phyloP scores from a whole-genome alignment of 192 early-diverging fungal species.

The Chytriomyces hyalinus region DNA sequence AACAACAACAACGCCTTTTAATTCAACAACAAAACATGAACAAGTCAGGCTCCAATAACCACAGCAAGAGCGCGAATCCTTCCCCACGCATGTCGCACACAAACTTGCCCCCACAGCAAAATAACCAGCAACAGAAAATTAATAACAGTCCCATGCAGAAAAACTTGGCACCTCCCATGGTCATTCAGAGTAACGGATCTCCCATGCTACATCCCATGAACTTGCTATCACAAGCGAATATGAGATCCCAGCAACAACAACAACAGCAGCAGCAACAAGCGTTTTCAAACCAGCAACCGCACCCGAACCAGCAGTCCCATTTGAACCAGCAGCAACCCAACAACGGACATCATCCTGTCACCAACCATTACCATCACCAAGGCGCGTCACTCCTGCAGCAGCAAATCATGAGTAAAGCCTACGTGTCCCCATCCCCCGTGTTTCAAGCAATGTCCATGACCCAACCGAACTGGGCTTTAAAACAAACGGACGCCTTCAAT shows the following conservation, averaged over 20 bases:
- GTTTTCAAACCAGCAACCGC: slow-evolving; percentile 6
- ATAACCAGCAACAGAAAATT: neutral
- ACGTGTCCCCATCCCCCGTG: neutral
- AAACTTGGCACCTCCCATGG: neutral
- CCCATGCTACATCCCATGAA: no score
- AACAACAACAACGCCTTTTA: slow-evolving; percentile 27
- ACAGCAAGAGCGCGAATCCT: neutral
- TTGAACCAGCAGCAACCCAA: neutral
- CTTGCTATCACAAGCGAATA: no score
- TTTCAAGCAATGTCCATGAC: neutral
- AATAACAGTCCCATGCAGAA: neutral
- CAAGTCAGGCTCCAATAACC: neutral
- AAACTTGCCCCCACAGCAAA: neutral
- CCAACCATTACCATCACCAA: neutral
- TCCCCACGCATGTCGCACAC: neutral
- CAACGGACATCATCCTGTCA: neutral
- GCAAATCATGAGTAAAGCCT: slow-evolving; percentile 5
- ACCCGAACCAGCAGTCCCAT: neutral
- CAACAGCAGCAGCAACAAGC: slow-evolving; percentile 3
- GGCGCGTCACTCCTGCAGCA: neutral
- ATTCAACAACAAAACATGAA: slow-evolving; percentile 20
- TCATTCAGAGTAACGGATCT: no score
- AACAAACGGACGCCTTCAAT: no score
- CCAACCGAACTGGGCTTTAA: no score
- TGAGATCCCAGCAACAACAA: no score